Base-by-base conservation (phyloP, 805 yeast genomes). In the Lachancea lanzarotensis region DNA sequence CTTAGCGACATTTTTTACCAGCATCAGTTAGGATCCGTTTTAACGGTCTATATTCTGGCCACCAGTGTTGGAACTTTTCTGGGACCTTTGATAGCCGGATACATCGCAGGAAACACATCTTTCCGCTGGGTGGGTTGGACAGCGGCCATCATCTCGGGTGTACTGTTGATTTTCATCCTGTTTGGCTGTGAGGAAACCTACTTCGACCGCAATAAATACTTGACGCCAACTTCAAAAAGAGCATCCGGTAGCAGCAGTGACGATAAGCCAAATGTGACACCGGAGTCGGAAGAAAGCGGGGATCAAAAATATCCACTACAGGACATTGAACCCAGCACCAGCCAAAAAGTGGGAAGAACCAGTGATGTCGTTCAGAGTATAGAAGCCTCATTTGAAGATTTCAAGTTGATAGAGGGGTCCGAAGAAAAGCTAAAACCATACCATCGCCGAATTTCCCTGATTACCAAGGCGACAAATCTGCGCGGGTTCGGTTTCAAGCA, bases 31-130 rank as follows among this genome's bases (percentile, higher is more conserved):
- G 88, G 90, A 42, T 69, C 81, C 25, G 79, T 78, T 11, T 72
- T 87, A 62, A 85, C 93, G 0, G 69, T 80, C 13, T 87, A 85
- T 64, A 84, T 84, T 50, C 57, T 84, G 65, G 81, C 86, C 20
- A 80, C 88, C 3, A 79, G 89, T 29, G 75, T 81, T 12, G 91
- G 93, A 44, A 82, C 90, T 1, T 85, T 81, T 58, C 65, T 85
- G 48, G 91, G 93, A 2, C 95, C 95, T 1, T 65, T 86, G 43
- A 73, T 84, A 51, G 90, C 88, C 16, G 89, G 88, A n/a, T 78
- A 80, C 53, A 77, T 84, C 51, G 75, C 80, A 8, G 72, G 76
- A 37, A 65, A 73, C 37, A 69, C 75, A 22, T 73, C 78, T n/a
- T 86, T 84, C 67, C 70, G 84, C 55, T 86, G 95, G 95, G 86